phyloP scores from a whole-genome alignment of 768 basidiomycete species.

The Russula ochroleuca region DNA sequence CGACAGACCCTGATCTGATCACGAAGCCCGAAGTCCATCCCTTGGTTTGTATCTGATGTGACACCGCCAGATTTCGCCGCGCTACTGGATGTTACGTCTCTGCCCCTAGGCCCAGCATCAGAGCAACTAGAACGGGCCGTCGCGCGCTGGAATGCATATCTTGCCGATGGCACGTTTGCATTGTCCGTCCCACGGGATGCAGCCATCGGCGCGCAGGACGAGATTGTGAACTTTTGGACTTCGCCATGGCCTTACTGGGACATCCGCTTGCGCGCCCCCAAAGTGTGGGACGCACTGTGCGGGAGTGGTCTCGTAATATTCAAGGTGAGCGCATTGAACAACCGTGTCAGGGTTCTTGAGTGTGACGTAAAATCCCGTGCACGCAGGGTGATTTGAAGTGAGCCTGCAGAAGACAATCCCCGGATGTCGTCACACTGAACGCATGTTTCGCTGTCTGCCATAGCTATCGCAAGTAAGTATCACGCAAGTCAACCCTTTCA shows the following conservation, averaged over 20 bases:
- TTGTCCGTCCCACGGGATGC: slow-evolving; percentile 64
- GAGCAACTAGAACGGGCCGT: slow-evolving; percentile 55
- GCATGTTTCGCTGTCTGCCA: slow-evolving; percentile 6
- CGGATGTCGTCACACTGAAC: neutral
- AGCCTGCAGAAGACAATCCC: slow-evolving; percentile 34
- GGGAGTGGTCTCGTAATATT: slow-evolving; percentile 71
- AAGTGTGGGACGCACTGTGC: slow-evolving; percentile 49
- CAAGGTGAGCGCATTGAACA: slow-evolving; percentile 49
- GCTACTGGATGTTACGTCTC: slow-evolving; percentile 30
- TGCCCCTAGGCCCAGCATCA: slow-evolving; percentile 32
- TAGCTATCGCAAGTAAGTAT: slow-evolving; percentile 78
- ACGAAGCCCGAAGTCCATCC: slow-evolving; percentile 82
- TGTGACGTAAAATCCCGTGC: neutral
- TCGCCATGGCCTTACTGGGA: slow-evolving; percentile 73
- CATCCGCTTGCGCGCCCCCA: slow-evolving; percentile 50
- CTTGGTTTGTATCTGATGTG: slow-evolving; percentile 97
- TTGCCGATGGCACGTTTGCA: slow-evolving; percentile 65
- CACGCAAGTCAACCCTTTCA: neutral
- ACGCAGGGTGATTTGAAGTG: slow-evolving; percentile 85
- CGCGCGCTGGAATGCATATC: slow-evolving; percentile 64
- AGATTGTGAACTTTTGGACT: slow-evolving; percentile 61
- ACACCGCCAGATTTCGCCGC: slow-evolving; percentile 77
- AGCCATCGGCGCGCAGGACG: slow-evolving; percentile 48
- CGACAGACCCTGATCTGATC: slow-evolving; percentile 2
- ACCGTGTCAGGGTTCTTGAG: neutral